phyloP scores from a whole-genome alignment of 495 filamentous ascomycete species.

The Hypoxylon perforatum region DNA sequence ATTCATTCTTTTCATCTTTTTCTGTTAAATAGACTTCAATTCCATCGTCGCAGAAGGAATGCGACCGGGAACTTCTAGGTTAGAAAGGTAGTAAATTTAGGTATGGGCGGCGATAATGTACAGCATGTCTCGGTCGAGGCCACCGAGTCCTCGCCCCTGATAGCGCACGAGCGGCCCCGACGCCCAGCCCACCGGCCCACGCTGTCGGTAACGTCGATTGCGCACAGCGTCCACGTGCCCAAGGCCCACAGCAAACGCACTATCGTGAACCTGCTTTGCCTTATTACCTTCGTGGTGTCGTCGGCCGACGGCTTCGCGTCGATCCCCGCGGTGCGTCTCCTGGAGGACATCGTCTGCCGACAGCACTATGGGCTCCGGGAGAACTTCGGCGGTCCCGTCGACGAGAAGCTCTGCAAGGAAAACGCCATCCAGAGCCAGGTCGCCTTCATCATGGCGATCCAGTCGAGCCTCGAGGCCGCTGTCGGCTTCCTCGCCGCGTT shows the following conservation, averaged over 20 bases:
- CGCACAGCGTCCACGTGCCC: conserved; percentile 25
- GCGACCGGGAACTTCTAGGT: background rate
- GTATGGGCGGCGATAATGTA: conserved; percentile 9
- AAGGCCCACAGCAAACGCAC: conserved; percentile 19
- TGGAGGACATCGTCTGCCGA: conserved; percentile 49
- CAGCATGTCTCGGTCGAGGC: conserved; percentile 19
- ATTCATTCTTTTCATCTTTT: too few species aligned
- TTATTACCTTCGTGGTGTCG: conserved; percentile 27
- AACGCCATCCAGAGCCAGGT: conserved; percentile 48
- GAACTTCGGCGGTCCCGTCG: conserved; percentile 32
- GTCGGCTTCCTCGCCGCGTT: conserved; percentile 39
- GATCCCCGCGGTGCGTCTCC: conserved; percentile 35
- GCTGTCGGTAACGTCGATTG: conserved; percentile 28
- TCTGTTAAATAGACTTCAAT: conserved; percentile 5
- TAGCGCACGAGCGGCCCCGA: conserved; percentile 1
- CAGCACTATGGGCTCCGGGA: conserved; percentile 40
- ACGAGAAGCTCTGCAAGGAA: conserved; percentile 51
- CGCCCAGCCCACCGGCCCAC: conserved; percentile 20
- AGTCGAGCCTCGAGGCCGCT: conserved; percentile 30
- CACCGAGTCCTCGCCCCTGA: conserved; percentile 22
- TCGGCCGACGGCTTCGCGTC: conserved; percentile 21
- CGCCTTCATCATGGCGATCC: conserved; percentile 46
- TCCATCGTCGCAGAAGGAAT: background rate
- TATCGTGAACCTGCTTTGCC: conserved; percentile 32
- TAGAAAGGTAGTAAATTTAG: background rate